phyloP scores from a whole-genome alignment of 1,139 yeast genomes.

The Yamadazyma friedrichii region DNA sequence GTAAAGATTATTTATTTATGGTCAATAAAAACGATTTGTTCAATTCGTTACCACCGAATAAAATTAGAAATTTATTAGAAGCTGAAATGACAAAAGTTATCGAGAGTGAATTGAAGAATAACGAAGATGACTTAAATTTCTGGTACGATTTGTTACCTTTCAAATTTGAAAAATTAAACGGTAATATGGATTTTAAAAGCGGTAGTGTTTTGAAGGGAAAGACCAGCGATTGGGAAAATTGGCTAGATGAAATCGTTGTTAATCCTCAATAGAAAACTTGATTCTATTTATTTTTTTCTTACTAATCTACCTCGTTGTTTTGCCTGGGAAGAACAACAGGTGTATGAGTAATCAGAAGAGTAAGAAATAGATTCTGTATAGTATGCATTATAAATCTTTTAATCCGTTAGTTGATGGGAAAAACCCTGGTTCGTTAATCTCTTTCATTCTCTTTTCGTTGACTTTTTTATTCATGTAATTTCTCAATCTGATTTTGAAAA shows the following conservation, averaged over 20 bases:
- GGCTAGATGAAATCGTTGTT: conserved; percentile 75
- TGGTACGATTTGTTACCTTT: conserved; percentile 48
- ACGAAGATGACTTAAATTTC: conserved; percentile 30
- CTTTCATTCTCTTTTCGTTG: conserved; percentile 37
- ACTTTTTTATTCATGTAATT: conserved; percentile 37
- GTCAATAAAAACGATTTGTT: conserved; percentile 84
- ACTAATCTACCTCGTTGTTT: too few species aligned
- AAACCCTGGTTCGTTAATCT: conserved; percentile 40
- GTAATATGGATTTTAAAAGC: conserved; percentile 64
- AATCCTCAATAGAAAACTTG: conserved; percentile 33
- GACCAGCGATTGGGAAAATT: conserved; percentile 62
- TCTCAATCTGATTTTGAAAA: conserved; percentile 52
- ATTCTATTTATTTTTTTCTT: too few species aligned
- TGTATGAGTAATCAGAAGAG: too few species aligned
- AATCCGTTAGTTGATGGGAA: conserved; percentile 41
- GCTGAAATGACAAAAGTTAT: conserved; percentile 61
- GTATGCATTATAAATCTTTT: conserved; percentile 5
- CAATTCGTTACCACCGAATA: conserved; percentile 69
- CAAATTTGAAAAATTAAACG: conserved; percentile 66
- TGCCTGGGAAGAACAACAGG: too few species aligned
- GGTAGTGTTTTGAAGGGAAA: conserved; percentile 68
- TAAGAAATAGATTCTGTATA: too few species aligned
- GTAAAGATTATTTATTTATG: conserved; percentile 71
- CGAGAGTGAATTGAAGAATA: conserved; percentile 38
- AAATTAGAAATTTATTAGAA: conserved; percentile 60